phyloP scores from a whole-genome alignment of 1,284 basidiomycete genomes.

The Cryptococcus amylolentus region DNA sequence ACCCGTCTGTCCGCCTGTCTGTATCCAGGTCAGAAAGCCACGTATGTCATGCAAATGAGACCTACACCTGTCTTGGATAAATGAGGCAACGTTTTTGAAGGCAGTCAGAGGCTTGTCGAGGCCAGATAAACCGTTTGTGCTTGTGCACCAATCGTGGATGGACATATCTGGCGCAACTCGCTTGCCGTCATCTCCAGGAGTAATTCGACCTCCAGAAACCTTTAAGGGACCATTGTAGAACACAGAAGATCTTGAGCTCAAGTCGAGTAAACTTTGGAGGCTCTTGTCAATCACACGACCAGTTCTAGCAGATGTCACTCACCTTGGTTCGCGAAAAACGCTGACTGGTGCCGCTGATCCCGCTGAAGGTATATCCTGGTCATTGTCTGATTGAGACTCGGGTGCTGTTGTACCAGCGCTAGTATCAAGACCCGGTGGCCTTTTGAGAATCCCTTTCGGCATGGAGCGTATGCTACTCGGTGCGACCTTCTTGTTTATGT shows the following conservation, averaged over 20 bases:
- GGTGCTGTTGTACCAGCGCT: too few relatives aligned
- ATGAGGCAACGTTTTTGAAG: neutral
- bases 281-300: neutral
- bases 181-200: neutral
- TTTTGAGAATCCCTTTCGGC: too few relatives aligned
- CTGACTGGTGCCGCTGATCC: too few relatives aligned
- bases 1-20: neutral
- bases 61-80: neutral
- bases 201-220: neutral
- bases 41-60: neutral
- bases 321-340: too few relatives aligned
- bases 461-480: too few relatives aligned
- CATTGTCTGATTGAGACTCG: too few relatives aligned
- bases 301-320: too few relatives aligned
- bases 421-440: too few relatives aligned
- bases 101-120: neutral
- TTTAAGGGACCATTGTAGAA: neutral
- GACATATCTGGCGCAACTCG: neutral
- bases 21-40: neutral
- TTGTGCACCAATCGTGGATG: neutral
- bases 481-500: too few relatives aligned
- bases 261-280: neutral
- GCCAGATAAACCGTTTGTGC: neutral
- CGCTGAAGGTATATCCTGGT: too few relatives aligned
- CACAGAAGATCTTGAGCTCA: neutral